Conservation (phyloP, 2,329 filamentous ascomycete genomes). For the Aquanectria penicillioides region DNA sequence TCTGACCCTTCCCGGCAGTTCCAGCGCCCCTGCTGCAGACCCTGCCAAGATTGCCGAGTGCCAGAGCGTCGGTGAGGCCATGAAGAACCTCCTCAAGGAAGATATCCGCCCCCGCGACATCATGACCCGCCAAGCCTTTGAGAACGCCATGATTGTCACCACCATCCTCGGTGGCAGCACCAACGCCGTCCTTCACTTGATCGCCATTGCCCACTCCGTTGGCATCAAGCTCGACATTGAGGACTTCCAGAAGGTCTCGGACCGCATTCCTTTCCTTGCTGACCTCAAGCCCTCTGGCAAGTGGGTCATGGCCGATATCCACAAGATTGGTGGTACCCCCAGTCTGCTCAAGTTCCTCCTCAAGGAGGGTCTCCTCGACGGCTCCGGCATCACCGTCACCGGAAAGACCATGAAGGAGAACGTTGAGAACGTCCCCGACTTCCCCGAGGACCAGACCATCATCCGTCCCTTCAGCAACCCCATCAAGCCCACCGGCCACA, state of each 20-base stretch:
- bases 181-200: slow-evolving; percentile 85
- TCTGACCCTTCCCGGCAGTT: slow-evolving; percentile 84
- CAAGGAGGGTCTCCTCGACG: slow-evolving; percentile 83
- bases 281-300: slow-evolving; percentile 88
- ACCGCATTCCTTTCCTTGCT: slow-evolving; percentile 81
- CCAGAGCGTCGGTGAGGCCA: slow-evolving; percentile 74
- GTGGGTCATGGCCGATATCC: slow-evolving; percentile 86
- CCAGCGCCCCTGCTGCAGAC: slow-evolving; percentile 81
- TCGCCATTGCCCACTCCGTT: slow-evolving; percentile 84
- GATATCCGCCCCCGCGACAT: slow-evolving; percentile 83
- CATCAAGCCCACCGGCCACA: slow-evolving; percentile 87
- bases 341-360: slow-evolving; percentile 89
- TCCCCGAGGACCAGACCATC: slow-evolving; percentile 81
- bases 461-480: slow-evolving; percentile 84
- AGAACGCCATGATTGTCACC: slow-evolving; percentile 85
- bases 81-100: slow-evolving; percentile 78
- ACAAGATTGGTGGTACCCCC: slow-evolving; percentile 87
- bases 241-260: slow-evolving; percentile 85
- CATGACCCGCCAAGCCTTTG: slow-evolving; percentile 81
- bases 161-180: slow-evolving; percentile 87
- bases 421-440: slow-evolving; percentile 77
- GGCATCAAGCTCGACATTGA: slow-evolving; percentile 86
- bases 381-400: slow-evolving; percentile 83
- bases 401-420: slow-evolving; percentile 92
- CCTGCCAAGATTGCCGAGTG: slow-evolving; percentile 79